Base-by-base conservation (phyloP, 2,329 filamentous ascomycete genomes). In the Aaosphaeria pasadenensis region DNA sequence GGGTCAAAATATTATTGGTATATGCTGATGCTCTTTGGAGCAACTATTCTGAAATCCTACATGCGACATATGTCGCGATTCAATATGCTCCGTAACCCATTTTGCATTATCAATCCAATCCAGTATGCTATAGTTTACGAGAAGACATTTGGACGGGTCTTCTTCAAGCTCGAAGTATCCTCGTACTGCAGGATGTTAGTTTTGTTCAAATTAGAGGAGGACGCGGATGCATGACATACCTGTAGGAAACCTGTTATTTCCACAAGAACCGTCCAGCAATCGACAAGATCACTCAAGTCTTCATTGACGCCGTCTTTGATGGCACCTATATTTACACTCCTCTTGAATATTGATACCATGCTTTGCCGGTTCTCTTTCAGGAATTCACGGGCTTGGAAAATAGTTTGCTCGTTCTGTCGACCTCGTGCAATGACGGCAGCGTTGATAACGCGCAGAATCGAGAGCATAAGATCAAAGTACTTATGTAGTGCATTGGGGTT, bases 341-440 rank as follows among this genome's bases (percentile, higher is more conserved):
- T 81, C 75, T 99, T 99, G 62, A 99, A 88, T 17, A 95, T 86
- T 41, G 91, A 88, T 54, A 94, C 84, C 60, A 97, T 89, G 48
- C 91, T 84, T 68, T 86, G 84, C 52, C 92, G 81, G 68, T 96
- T 90, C 55, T 94, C 87, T 5, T 81, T 80, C 50, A 99, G 75
- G 72, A 99, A 99, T 33, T 79, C 79, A 47, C 88, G 83, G 1
- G 87, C 91, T 64, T 91, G 88, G 38, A 86, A 80, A 38, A 91
- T 71, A 1, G 82, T 82, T 50, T 83, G 79, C 47, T 84, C 82
- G 67, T 95, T 96, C 61, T 95, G 87, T 13, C 86, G 78, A 0
- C 92, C 92, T 42, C 90, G 83, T 54, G 86, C 87, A 43, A 96
- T 80, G 11, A 96, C 83, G 1, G 89, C 87, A 4, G 89, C 87